Percentiles rank a stretch among this genome's conserved stretches.
These are phyloP conservation scores for Candida saitoana DNA, from an alignment of 805 yeast species.

Conservation along the genomic window DNA sequence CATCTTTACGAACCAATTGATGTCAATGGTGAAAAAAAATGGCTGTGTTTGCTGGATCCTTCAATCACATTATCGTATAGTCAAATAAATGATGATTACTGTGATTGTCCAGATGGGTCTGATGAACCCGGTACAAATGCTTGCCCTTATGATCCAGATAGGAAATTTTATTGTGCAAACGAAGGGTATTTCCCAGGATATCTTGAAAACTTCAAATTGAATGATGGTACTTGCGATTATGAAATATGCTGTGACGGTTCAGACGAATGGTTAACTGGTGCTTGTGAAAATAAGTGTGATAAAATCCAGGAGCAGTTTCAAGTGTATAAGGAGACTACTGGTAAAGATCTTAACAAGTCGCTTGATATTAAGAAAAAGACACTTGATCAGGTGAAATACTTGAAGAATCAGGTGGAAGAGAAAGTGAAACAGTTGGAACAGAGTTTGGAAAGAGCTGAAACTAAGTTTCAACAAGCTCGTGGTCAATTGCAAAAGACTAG, in stretches of 20 bases:
- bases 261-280: constrained; percentile 57
- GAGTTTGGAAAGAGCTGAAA: constrained; percentile 5
- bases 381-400: constrained; percentile 15
- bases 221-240: constrained; percentile 92
- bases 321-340: constrained; percentile 9
- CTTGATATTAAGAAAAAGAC: constrained; percentile 26
- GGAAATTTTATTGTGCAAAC: constrained; percentile 69
- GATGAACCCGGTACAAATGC: constrained; percentile 97
- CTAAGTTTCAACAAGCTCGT: not conserved
- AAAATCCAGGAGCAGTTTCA: constrained; percentile 43
- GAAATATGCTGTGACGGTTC: constrained; percentile 90
- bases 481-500: not conserved
- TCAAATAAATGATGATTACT: constrained; percentile 80
- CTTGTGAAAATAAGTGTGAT: constrained; percentile 55
- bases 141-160: constrained; percentile 40
- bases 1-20: constrained; percentile 47
- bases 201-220: constrained; percentile 64
- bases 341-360: constrained; percentile 19
- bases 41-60: constrained; percentile 70
- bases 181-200: constrained; percentile 60
- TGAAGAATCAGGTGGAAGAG: constrained; percentile 12
- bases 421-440: constrained; percentile 7
- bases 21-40: constrained; percentile 35
- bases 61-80: constrained; percentile 54
- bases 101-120: constrained; percentile 97